phyloP scores from a whole-genome alignment of 2,329 filamentous ascomycete species.

The Fusarium mexicanum region DNA sequence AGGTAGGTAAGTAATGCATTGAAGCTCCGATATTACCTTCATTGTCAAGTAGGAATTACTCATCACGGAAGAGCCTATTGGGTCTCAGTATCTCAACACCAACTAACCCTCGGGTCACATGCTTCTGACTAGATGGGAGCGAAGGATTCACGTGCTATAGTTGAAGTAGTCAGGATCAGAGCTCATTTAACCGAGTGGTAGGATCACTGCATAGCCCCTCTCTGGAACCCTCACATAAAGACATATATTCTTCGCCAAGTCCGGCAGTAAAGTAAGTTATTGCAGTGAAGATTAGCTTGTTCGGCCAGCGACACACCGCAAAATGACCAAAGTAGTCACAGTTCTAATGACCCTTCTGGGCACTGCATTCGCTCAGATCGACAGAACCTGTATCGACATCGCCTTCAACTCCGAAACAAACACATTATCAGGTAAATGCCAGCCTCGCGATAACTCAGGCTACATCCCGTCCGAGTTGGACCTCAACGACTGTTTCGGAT shows the following conservation, averaged over 20 bases:
- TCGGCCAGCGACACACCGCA: not conserved
- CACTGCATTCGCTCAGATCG: not conserved
- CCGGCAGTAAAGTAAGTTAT: accelerated
- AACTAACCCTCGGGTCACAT: not conserved
- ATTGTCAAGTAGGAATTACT: not conserved
- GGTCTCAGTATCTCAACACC: not conserved
- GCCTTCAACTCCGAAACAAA: not conserved
- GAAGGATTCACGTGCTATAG: not conserved
- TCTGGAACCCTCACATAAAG: not conserved
- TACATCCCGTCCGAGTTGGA: not conserved
- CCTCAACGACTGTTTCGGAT: conserved; percentile 11
- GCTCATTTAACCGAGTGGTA: not conserved
- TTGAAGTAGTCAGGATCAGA: not conserved
- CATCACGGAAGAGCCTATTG: not conserved
- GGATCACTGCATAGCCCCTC: not conserved
- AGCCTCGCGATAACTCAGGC: conserved; percentile 3
- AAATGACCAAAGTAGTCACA: not conserved
- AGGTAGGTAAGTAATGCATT: not conserved
- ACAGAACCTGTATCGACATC: not conserved
- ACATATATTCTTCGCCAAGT: too few species aligned
- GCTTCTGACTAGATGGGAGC: not conserved
- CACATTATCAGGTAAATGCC: not conserved
- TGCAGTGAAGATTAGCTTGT: accelerated
- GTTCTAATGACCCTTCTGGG: not conserved
- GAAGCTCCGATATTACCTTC: not conserved